These are phyloP conservation scores for Dothistroma pini DNA, from an alignment of 2,329 filamentous ascomycete species.

Conservation along the genomic window DNA sequence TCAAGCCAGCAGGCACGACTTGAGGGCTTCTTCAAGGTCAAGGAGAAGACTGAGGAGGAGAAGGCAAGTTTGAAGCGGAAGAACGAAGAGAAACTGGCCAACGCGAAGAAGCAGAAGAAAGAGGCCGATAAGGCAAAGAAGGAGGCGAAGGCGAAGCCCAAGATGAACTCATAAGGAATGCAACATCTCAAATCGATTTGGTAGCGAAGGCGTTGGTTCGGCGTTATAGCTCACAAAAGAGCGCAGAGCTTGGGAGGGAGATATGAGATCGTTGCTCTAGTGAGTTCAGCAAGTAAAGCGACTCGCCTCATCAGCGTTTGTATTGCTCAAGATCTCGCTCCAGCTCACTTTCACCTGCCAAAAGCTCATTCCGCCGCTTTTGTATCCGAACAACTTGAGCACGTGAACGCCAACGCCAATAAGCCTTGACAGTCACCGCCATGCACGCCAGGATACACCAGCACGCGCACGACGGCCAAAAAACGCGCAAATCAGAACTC, in stretches of 20 bases:
- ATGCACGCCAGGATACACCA: too few species aligned
- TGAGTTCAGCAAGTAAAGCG: neutral
- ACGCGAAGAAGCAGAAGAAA: conserved; percentile 94
- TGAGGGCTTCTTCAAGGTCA: conserved; percentile 94
- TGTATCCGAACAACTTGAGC: too few species aligned
- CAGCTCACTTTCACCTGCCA: too few species aligned
- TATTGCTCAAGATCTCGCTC: too few species aligned
- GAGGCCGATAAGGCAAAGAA: conserved; percentile 94
- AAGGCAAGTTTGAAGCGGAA: conserved; percentile 86
- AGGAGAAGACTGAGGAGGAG: conserved; percentile 83
- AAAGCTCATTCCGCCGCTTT: too few species aligned
- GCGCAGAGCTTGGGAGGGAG: neutral
- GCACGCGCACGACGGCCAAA: too few species aligned
- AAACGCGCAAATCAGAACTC: too few species aligned
- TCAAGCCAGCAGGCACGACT: conserved; percentile 83
- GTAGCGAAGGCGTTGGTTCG: conserved; percentile 25
- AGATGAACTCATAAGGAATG: conserved; percentile 32
- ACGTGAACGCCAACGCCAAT: too few species aligned
- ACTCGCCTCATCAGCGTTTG: neutral
- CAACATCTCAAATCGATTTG: conserved; percentile 3
- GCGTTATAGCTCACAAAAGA: conserved; percentile 9
- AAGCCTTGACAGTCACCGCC: too few species aligned
- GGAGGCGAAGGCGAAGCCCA: conserved; percentile 78
- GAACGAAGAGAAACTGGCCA: conserved; percentile 84
- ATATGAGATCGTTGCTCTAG: neutral